Evolutionary conservation across 192 early-diverging fungal species (phyloP), one percentile per base, ranked within the genome.

Genomic region (Coemansia sp.): DNA sequence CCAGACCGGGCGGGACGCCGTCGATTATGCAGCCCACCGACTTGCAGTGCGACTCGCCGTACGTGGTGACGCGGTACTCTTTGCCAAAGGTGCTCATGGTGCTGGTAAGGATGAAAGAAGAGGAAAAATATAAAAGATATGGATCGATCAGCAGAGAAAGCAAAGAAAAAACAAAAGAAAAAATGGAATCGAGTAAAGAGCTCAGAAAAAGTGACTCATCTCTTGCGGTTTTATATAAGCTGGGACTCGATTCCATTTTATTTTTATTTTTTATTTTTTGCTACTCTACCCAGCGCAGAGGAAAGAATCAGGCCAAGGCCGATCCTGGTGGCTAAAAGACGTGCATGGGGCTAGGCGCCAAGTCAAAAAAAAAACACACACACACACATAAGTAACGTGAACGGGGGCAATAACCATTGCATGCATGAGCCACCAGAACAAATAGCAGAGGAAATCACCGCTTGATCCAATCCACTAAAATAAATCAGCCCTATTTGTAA

Each of bases 41-140:
- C 69, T 96, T 97, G 85, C 97, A 98, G 85, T 99, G 97, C 34
- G 95, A 97, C 83, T 99, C 96, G 65, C 96, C 96, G 81, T 90
- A 97, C 34, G 96, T 99, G 2, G 94, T 94, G 18, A 97, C 92
- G 61, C 92, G 87, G 83, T 88, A 96, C 58, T 86, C 76, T 32
- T 77, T 89, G 61, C 94, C 94, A 84, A 96, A 96, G 11, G 89
- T 88, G 64, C 89, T 90, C 94, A 93, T 94, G 25, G 12, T 67
- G 14, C 33, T 40, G 40, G 20, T 0, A 10, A 56, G 29, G 20
- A 31, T 22, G 5, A 5, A n/a, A 20, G 17, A 28, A 14, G 34
- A 20, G 57, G 6, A 59, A 12, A 12, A 38, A 17, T 22, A 5
- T 7, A 11, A 0, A 22, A 0, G 38, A 42, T 17, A 38, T 42